Base-by-base conservation (phyloP, 192 early-diverging fungal genomes). In the Backusella psychrophila region DNA sequence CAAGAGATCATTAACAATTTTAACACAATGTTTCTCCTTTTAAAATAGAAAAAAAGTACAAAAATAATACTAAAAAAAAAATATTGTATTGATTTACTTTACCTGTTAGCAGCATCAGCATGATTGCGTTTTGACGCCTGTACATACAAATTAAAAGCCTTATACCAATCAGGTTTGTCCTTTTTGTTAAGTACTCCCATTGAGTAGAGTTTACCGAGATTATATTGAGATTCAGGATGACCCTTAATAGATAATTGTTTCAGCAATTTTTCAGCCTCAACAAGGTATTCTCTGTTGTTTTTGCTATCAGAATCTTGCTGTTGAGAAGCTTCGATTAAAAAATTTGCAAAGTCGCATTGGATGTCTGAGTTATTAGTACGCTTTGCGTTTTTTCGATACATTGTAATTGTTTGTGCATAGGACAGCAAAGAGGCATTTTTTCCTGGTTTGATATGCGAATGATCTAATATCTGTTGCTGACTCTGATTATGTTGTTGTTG, bases 271-370 rank as follows among this genome's bases (percentile, higher is more conserved):
- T 88, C 86, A 17, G 90, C 93, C 80, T 95, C 93, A 29, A 84
- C 85, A 66, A 89, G 79, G 59, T 91, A 81, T 81, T 79, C 21
- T 86, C 83, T 4, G 78, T 77, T 31, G 21, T 66, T 23, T 12
- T 56, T 19, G 15, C 42, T 44, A 44, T 44, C 39, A 21, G 29
- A 9, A 21, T 59, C 31, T 35, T 53, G 34, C 6, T 81, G 65
- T 15, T 84, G 84, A 41, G 85, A 84, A 66, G 85, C 85, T 44
- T 90, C 87, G 8, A 90, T 80, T 76, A 88, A 83, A 35, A 89
- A 91, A 11, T 86, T 88, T 3, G 89, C 91, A 87, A 91, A 91
- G 66, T 91, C 87, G 66, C 88, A 88, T 78, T 89, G 88, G 29
- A 91, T 82, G 19, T 86, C 84, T 1, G 83, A 76, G 52, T 90